Evolutionary conservation across 192 early-diverging fungal species (phyloP).

Genomic region (Coemansia sp.): DNA sequence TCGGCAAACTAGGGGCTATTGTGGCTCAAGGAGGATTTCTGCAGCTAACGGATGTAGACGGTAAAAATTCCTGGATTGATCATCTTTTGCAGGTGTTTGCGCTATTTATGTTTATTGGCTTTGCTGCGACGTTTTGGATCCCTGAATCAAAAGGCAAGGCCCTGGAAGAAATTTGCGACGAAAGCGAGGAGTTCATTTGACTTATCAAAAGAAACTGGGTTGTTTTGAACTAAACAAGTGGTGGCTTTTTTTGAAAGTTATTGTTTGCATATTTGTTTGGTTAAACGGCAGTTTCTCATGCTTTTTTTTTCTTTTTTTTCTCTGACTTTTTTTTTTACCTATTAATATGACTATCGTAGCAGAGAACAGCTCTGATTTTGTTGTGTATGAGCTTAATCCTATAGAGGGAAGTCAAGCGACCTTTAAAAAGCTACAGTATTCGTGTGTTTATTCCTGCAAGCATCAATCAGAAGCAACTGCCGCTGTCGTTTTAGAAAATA

Average conservation of each 20-base stretch:
- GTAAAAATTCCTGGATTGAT: conserved; percentile 59
- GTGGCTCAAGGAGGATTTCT: conserved; percentile 71
- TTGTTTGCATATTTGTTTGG: too few relatives aligned
- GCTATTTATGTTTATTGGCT: conserved; percentile 72
- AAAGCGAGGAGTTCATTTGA: conserved; percentile 14
- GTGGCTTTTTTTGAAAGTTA: too few relatives aligned
- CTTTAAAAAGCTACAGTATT: conserved; percentile 20
- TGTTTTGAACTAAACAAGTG: too few relatives aligned
- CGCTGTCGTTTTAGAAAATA: not conserved
- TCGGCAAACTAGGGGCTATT: conserved; percentile 77
- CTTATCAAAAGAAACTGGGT: too few relatives aligned
- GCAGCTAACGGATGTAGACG: conserved; percentile 68
- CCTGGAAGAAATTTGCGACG: conserved; percentile 51
- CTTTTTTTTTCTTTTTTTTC: not conserved
- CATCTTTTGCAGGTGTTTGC: conserved; percentile 71
- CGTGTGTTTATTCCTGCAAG: conserved; percentile 1
- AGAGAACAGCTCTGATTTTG: not conserved
- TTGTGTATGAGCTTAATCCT: conserved; percentile 9
- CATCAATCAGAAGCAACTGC: not conserved
- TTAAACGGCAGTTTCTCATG: too few relatives aligned
- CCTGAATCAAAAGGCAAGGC: conserved; percentile 55
- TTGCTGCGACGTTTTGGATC: conserved; percentile 50
- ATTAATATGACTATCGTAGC: not conserved
- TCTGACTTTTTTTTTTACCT: conserved; percentile 1
- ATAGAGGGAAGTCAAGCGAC: conserved; percentile 17